Evolutionary conservation across 768 basidiomycete genomes (phyloP), one percentile per base, ranked within the genome.

Genomic region (Suillus variegatus): DNA sequence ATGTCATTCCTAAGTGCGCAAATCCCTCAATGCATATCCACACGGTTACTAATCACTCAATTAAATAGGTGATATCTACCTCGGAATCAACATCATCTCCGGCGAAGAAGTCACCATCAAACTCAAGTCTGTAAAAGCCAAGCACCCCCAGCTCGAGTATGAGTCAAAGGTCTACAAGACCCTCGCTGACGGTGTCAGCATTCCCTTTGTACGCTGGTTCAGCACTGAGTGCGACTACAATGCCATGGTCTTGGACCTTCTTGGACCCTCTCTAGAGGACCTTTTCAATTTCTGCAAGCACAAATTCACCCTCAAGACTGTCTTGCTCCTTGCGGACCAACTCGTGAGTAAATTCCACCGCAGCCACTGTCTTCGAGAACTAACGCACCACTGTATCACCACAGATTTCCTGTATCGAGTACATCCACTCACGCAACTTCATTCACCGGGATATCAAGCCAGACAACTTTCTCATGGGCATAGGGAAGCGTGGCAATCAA

Each of bases 101-200:
- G 97, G 97, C 28, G 97, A 99, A 78, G 97, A 99, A 77, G 97
- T 99, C 66, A 97, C 95, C 76, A 99, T 99, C 86, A 99, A 99
- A 82, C 93, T 99, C 73, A 97, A 99, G 81, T 98, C 96, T 1
- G 94, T 99, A 79, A 99, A 99, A 80, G 97, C 97, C 71, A 99
- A 99, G 80, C 97, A 99, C 72, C 97, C 97, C n/a, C 97, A 99
- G 81, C 91, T 99, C 73, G 97, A 99, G 79, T 99, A 99, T 76
- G 97, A 99, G 81, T 91, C 90, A 69, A 92, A 93, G 78, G 92
- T 93, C 60, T 92, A 91, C 82, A 99, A 98, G 89, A 95, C 94
- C n/a, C 88, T 99, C 60, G 97, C 97, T 22, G 97, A 97, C 64
- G 97, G 97, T 70, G 97, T 99, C 64, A 97, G 97, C 61, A 95